These are phyloP conservation scores for Trichoderma asperellum DNA, from an alignment of 2,329 filamentous ascomycete species.

Conservation along the genomic window DNA sequence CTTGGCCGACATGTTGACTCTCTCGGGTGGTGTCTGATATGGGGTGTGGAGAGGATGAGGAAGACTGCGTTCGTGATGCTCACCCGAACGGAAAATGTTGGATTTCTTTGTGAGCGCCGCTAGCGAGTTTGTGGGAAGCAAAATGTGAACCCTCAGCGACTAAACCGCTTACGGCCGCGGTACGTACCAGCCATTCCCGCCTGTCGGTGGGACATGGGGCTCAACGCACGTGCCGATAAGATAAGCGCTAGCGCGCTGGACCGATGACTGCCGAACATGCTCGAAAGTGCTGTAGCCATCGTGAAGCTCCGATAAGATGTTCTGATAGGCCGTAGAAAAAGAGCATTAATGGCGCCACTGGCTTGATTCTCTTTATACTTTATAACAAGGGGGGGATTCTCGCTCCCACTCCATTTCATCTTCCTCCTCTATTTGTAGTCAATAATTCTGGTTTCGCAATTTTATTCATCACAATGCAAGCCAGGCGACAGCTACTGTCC, in stretches of 20 bases:
- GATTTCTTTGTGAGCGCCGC: conserved; percentile 49
- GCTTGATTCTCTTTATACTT: background rate
- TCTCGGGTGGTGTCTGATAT: conserved; percentile 32
- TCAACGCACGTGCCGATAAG: conserved; percentile 46
- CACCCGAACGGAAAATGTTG: conserved; percentile 44
- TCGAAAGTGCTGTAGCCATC: conserved; percentile 44
- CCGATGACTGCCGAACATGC: conserved; percentile 43
- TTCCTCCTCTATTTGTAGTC: background rate
- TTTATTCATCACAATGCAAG: conserved; percentile 45
- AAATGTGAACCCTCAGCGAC: conserved; percentile 50
- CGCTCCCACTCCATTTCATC: background rate
- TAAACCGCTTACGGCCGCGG: conserved; percentile 39
- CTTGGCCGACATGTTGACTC: conserved; percentile 74
- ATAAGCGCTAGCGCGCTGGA: conserved; percentile 32
- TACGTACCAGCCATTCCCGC: conserved; percentile 30
- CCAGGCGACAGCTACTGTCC: conserved; percentile 46
- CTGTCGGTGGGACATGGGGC: conserved; percentile 40
- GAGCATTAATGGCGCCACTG: background rate
- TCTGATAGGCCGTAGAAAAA: conserved; percentile 3
- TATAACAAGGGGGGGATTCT: background rate
- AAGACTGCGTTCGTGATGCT: conserved; percentile 45
- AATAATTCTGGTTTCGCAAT: background rate
- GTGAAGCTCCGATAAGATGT: conserved; percentile 33
- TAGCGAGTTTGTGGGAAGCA: conserved; percentile 51
- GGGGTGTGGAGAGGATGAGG: conserved; percentile 48